Evolutionary conservation across 352 stramenopile species (phyloP).

Genomic region (Albugo laibachii): DNA sequence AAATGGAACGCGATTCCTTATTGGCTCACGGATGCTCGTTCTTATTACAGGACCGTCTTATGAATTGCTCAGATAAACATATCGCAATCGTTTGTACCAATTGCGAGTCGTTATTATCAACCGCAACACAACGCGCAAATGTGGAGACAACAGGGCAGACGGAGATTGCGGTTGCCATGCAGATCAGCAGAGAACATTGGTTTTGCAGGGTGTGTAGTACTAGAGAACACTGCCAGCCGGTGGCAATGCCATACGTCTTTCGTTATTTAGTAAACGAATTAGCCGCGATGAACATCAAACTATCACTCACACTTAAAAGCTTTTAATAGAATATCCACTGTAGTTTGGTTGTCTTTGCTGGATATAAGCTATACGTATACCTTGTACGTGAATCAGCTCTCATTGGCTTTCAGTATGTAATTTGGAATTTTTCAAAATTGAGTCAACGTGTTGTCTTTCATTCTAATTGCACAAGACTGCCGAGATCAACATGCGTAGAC

Average conservation of each 20-base stretch:
- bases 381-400: no score
- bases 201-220: slow-evolving; percentile 73
- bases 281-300: slow-evolving; percentile 99
- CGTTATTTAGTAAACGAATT: slow-evolving; percentile 98
- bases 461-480: no score
- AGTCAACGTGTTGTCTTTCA: no score
- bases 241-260: slow-evolving; percentile 98
- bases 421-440: no score
- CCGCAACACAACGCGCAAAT: slow-evolving; percentile 62
- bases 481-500: no score
- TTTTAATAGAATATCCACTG: slow-evolving; percentile 11
- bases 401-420: no score
- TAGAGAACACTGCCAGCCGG: slow-evolving; percentile 79
- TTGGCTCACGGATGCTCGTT: slow-evolving; percentile 95
- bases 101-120: slow-evolving; percentile 78
- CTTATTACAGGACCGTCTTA: slow-evolving; percentile 90
- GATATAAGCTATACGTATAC: no score
- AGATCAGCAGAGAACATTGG: slow-evolving; percentile 62
- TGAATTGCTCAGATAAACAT: slow-evolving; percentile 99
- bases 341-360: no score
- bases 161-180: slow-evolving; percentile 72
- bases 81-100: slow-evolving; percentile 92
- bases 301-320: slow-evolving; percentile 83
- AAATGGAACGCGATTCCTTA: slow-evolving; percentile 99
- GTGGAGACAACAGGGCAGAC: slow-evolving; percentile 66